These are phyloP conservation scores for Proliferodiscus dingleyae DNA, from an alignment of 2,329 filamentous ascomycete species.

Conservation along the genomic window DNA sequence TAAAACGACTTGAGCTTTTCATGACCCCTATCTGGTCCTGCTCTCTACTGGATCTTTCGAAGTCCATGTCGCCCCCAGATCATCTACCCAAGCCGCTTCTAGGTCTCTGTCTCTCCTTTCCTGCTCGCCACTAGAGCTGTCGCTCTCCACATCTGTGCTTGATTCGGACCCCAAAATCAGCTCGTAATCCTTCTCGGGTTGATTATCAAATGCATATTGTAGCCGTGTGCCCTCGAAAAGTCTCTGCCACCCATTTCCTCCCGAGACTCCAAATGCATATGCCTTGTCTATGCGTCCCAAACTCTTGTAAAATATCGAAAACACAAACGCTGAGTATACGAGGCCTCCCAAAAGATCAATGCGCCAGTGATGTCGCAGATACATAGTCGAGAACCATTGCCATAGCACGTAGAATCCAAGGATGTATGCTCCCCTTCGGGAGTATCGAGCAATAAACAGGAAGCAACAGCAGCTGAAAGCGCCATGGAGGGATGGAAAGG, in stretches of 20 bases:
- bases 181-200: conserved; percentile 19
- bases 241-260: conserved; percentile 27
- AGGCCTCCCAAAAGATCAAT: conserved; percentile 85
- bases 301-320: conserved; percentile 43
- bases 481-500: conserved; percentile 89
- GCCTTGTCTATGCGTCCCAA: conserved; percentile 25
- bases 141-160: conserved; percentile 6
- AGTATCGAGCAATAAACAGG: conserved; percentile 54
- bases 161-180: conserved; percentile 8
- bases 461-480: conserved; percentile 91
- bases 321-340: conserved; percentile 69
- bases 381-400: conserved; percentile 98
- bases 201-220: conserved; percentile 23
- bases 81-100: conserved; percentile 19
- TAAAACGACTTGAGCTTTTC: neutral
- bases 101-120: conserved; percentile 14
- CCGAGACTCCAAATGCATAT: conserved; percentile 23
- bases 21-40: neutral
- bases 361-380: conserved; percentile 91
- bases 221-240: conserved; percentile 23
- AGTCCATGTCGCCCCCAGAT: conserved; percentile 16
- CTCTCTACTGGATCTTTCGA: conserved; percentile 6
- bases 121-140: conserved; percentile 5
- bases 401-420: conserved; percentile 68
- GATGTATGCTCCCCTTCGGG: conserved; percentile 63